A percentile compares a stretch with the other conserved stretches of the same genome.
Evolutionary conservation across 83 land plant genomes (phyloP).

Genomic region (Picea mariana): DNA sequence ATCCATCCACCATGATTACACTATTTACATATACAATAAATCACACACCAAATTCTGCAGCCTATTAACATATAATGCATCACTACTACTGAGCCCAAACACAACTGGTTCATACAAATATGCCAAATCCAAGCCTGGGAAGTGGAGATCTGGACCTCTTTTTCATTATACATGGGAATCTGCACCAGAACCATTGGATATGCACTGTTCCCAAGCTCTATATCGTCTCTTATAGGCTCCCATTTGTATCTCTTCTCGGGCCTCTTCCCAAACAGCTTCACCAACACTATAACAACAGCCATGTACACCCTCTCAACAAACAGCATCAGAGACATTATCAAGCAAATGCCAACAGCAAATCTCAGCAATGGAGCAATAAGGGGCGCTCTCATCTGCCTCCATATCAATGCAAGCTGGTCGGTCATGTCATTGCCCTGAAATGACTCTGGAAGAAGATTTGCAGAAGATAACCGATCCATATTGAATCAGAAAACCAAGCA

Average conservation of each 20-base stretch:
- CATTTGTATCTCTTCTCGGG: slow-evolving; percentile 46
- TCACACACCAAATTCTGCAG: neutral
- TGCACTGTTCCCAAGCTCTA: slow-evolving; percentile 43
- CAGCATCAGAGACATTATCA: slow-evolving; percentile 65
- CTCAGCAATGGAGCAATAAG: slow-evolving; percentile 52
- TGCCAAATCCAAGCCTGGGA: neutral
- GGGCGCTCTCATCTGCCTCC: slow-evolving; percentile 35
- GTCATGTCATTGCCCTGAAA: slow-evolving; percentile 21
- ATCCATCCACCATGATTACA: neutral
- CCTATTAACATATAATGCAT: neutral
- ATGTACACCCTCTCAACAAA: slow-evolving; percentile 68
- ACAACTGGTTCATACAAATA: neutral
- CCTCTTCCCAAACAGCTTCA: slow-evolving; percentile 42
- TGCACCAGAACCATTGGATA: slow-evolving; percentile 73
- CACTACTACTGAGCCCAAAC: no score
- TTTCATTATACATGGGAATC: slow-evolving; percentile 74
- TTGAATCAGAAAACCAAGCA: no score
- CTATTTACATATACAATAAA: neutral
- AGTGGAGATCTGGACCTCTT: slow-evolving; percentile 43
- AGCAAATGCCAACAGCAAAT: slow-evolving; percentile 40
- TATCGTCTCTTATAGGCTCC: slow-evolving; percentile 52
- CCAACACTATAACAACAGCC: slow-evolving; percentile 46
- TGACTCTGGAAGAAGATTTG: slow-evolving; percentile 28
- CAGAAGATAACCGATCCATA: slow-evolving; percentile 27
- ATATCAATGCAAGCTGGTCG: slow-evolving; percentile 21